phyloP scores from a whole-genome alignment of 345 rosid species.

The Eucalyptus fibrosa region DNA sequence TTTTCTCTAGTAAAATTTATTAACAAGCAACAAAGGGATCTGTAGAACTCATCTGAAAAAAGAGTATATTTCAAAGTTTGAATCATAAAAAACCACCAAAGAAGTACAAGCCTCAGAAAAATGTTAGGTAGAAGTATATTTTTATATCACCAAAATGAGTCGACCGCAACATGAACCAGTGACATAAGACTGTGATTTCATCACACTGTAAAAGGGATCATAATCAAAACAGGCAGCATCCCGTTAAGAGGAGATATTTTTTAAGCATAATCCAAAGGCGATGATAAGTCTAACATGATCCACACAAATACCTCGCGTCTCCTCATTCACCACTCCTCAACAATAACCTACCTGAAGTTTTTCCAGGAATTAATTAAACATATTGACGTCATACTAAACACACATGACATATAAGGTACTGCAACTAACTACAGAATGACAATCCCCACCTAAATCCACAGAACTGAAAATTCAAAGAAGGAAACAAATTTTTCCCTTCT shows the following conservation, averaged over 20 bases:
- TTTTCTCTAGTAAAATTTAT: not conserved
- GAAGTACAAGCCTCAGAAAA: not conserved
- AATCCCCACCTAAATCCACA: not conserved
- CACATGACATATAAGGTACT: not conserved
- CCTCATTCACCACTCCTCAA: not conserved
- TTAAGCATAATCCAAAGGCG: not conserved
- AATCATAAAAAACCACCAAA: not conserved
- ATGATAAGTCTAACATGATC: not conserved
- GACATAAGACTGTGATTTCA: not conserved
- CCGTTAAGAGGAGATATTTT: not conserved
- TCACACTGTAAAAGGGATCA: not conserved
- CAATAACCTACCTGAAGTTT: not conserved
- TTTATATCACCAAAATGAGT: not conserved
- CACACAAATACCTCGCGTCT: not conserved
- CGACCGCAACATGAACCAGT: not conserved
- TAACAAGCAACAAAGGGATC: not conserved
- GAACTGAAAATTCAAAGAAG: not conserved
- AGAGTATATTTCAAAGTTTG: not conserved
- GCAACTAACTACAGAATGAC: not conserved
- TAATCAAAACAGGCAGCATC: not conserved
- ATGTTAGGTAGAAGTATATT: not conserved
- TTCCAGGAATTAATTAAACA: not conserved
- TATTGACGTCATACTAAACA: not conserved
- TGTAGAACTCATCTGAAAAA: not conserved
- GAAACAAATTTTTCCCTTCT: not conserved